A percentile compares a stretch with the other conserved stretches of the same genome.
These are phyloP conservation scores for Tanacetum coccineum DNA, from an alignment of 129 eudicot species.

Conservation along the genomic window DNA sequence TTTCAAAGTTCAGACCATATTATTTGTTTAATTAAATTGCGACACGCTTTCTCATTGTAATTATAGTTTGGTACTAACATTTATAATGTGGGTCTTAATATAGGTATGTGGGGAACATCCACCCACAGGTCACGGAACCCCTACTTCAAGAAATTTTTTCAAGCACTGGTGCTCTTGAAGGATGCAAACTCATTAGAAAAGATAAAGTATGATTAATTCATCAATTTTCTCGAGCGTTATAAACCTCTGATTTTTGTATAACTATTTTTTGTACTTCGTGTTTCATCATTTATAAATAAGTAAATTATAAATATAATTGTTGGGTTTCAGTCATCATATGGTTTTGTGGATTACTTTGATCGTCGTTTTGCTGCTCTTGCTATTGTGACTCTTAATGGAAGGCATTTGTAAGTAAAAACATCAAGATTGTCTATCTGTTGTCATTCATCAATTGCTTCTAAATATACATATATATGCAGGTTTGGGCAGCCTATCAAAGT, in stretches of 20 bases:
- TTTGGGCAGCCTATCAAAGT: conserved; percentile 69
- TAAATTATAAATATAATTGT: neutral
- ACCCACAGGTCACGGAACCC: conserved; percentile 90
- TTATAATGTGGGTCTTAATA: conserved; percentile 18
- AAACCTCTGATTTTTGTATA: too few relatives aligned
- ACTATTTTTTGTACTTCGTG: too few relatives aligned
- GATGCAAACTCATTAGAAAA: conserved; percentile 96
- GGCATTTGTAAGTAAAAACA: conserved; percentile 68
- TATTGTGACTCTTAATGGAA: conserved; percentile 87
- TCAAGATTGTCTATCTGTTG: neutral
- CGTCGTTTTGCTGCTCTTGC: conserved; percentile 97
- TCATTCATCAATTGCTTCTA: conserved; percentile 14
- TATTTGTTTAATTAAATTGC: conserved; percentile 1
- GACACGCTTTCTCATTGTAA: neutral
- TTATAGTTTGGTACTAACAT: neutral
- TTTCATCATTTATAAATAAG: neutral
- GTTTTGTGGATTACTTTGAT: conserved; percentile 96
- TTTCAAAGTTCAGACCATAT: conserved; percentile 8
- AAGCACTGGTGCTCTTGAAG: conserved; percentile 84
- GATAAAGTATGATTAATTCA: conserved; percentile 61
- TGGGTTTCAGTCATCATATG: conserved; percentile 79
- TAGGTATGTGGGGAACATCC: conserved; percentile 98
- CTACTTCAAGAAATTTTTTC: conserved; percentile 94
- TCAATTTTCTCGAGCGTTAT: neutral
- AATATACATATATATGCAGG: conserved; percentile 35